These are phyloP conservation scores for Kalanchoe fedtschenkoi DNA, from an alignment of 164 flowering plant species.

Conservation along the genomic window DNA sequence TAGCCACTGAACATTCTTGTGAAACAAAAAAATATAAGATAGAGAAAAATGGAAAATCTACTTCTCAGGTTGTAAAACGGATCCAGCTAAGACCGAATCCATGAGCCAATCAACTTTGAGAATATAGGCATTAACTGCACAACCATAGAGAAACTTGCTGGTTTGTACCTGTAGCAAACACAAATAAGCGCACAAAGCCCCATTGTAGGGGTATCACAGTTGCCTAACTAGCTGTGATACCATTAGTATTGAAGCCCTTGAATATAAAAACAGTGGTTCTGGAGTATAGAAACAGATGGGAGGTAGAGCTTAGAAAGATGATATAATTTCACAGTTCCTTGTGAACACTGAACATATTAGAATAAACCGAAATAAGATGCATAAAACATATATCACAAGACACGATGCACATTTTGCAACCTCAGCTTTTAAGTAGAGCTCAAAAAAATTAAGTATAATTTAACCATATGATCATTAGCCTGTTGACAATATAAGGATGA, in stretches of 20 bases:
- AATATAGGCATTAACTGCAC: slow-evolving; percentile 57
- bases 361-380: too few species aligned
- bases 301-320: neutral
- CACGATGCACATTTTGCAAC: too few species aligned
- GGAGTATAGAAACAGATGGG: neutral
- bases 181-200: too few species aligned
- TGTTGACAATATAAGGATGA: neutral
- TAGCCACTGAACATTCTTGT: neutral
- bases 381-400: too few species aligned
- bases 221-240: neutral
- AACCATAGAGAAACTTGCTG: slow-evolving; percentile 70
- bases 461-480: neutral
- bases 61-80: slow-evolving; percentile 47
- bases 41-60: slow-evolving; percentile 23
- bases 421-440: too few species aligned
- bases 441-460: too few species aligned
- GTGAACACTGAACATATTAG: too few species aligned
- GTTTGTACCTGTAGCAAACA: slow-evolving; percentile 49
- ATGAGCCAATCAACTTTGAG: slow-evolving; percentile 55
- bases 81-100: slow-evolving; percentile 55
- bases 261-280: neutral
- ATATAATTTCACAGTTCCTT: too few species aligned
- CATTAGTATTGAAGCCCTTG: neutral
- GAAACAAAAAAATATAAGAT: neutral
- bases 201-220: too few species aligned